A percentile compares a stretch with the other conserved stretches of the same genome.
Evolutionary conservation across 2,329 filamentous ascomycete genomes (phyloP).

Genomic region (Didymella glomerata): DNA sequence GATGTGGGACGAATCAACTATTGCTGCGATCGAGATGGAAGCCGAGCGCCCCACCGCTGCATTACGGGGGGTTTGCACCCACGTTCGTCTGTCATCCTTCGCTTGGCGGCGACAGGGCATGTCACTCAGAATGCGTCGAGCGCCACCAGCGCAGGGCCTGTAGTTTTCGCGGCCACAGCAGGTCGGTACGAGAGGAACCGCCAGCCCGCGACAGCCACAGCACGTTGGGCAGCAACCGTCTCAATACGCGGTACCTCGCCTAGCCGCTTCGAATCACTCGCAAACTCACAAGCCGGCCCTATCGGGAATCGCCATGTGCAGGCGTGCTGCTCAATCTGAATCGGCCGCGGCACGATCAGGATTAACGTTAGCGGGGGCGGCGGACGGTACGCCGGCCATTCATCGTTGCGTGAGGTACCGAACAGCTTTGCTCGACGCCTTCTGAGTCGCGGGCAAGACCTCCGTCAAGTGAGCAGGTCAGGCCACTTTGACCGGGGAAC

Average conservation of each 20-base stretch:
- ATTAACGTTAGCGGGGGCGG: constrained; percentile 21
- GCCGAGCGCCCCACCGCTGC: constrained; percentile 30
- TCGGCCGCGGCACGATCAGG: constrained; percentile 22
- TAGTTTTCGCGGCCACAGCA: constrained; percentile 15
- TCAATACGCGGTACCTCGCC: constrained; percentile 12
- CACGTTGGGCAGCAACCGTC: constrained; percentile 17
- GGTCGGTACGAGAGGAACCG: background rate
- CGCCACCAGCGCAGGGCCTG: constrained; percentile 15
- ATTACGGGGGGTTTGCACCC: constrained; percentile 27
- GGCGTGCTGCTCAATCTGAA: constrained; percentile 15
- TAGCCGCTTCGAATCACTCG: background rate
- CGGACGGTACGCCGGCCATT: constrained; percentile 19
- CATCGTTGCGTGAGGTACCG: constrained; percentile 16
- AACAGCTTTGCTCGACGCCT: constrained; percentile 7
- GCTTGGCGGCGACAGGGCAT: constrained; percentile 24
- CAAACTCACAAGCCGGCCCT: constrained; percentile 12
- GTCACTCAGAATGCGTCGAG: constrained; percentile 10
- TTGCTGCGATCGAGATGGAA: constrained; percentile 39
- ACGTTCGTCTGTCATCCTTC: constrained; percentile 28
- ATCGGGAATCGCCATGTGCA: constrained; percentile 20
- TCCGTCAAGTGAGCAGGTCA: constrained; percentile 21
- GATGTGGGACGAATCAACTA: constrained; percentile 33
- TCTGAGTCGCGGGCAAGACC: constrained; percentile 11
- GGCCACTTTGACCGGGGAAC: constrained; percentile 15
- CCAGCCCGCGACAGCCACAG: constrained; percentile 8